A percentile compares a stretch with the other conserved stretches of the same genome.
These are phyloP conservation scores for Phytopythium litorale DNA, from an alignment of 352 stramenopile genomes.

Conservation along the genomic window DNA sequence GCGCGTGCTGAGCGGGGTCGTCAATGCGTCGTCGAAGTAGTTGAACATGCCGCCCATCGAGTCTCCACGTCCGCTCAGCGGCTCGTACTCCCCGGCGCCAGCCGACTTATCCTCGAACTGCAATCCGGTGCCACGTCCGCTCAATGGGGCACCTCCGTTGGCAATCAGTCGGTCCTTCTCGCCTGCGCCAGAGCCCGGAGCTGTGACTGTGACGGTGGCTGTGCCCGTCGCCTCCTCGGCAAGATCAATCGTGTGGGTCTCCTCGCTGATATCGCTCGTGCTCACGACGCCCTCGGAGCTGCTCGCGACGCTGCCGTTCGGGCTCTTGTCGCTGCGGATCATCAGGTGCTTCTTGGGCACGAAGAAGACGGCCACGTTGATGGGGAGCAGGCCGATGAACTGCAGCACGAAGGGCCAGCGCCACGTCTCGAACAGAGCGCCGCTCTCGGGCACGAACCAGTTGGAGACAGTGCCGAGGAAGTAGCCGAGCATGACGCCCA, in stretches of 20 bases:
- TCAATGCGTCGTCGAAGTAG: constrained; percentile 39
- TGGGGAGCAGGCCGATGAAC: constrained; percentile 65
- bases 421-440: constrained; percentile 66
- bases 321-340: constrained; percentile 57
- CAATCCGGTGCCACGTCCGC: background rate
- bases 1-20: constrained; percentile 46
- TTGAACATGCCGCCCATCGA: constrained; percentile 5
- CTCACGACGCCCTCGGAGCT: constrained; percentile 30
- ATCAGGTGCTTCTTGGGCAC: constrained; percentile 72
- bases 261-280: constrained; percentile 36
- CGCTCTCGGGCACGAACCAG: constrained; percentile 70
- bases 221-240: constrained; percentile 15
- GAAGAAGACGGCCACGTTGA: constrained; percentile 80
- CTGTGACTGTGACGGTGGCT: background rate
- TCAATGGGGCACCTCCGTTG: background rate
- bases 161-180: constrained; percentile 7
- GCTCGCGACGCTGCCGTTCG: constrained; percentile 32
- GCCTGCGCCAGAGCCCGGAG: background rate
- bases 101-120: constrained; percentile 3
- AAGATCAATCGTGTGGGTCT: constrained; percentile 38
- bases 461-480: constrained; percentile 80
- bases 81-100: constrained; percentile 4
- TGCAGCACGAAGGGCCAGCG: constrained; percentile 85
- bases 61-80: constrained; percentile 5
- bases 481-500: constrained; percentile 86